Evolutionary conservation across 176 grass and related monocot genomes (phyloP), one percentile per base, ranked within the genome.

Genomic region (Carex littledalei): DNA sequence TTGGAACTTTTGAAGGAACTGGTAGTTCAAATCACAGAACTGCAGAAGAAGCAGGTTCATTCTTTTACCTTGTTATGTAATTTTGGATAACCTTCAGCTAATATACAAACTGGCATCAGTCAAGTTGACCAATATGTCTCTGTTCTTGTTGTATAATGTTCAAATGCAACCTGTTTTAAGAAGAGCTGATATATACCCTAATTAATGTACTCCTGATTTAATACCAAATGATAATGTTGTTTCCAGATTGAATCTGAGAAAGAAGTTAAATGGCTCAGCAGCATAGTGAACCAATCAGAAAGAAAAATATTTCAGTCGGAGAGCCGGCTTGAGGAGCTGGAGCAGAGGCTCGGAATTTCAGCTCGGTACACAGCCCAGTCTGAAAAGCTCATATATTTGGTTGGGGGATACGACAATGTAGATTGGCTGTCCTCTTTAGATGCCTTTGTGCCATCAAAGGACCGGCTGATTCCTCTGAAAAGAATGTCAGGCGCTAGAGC

Each of bases 31-130:
- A 88, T 83, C 3, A 34, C 80, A 78, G 80, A 83, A 88, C 79
- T 89, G 87, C 82, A 89, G 71, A 91, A 89, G 86, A 93, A 90
- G 37, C 91, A 93, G 95, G 89, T 98, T 86, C 37, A 5, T 84
- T 34, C 60, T 58, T 58, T 69, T 78, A 53, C 13, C 82, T 69
- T 21, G 63, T 64, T 31, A 55, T 32, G 49, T 55, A 54, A 55
- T 29, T 77, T 24, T 77, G 13, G n/a, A 15, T 15, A 31, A 22
- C 3, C 47, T 77, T 31, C 18, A 77, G 49, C 49, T 53, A 15
- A 17, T 6, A 77, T 77, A 50, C 21, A 32, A 77, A 77, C 22
- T 77, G 68, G 22, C 49, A 77, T 24, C 24, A 55, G n/a, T 77
- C 21, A 55, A 15, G 13, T 55, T 77, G 22, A 55, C 3, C 73